Percentiles rank a stretch among this genome's conserved stretches.
Conservation (phyloP, 1,284 basidiomycete genomes). For the Xanthoconium separans region DNA sequence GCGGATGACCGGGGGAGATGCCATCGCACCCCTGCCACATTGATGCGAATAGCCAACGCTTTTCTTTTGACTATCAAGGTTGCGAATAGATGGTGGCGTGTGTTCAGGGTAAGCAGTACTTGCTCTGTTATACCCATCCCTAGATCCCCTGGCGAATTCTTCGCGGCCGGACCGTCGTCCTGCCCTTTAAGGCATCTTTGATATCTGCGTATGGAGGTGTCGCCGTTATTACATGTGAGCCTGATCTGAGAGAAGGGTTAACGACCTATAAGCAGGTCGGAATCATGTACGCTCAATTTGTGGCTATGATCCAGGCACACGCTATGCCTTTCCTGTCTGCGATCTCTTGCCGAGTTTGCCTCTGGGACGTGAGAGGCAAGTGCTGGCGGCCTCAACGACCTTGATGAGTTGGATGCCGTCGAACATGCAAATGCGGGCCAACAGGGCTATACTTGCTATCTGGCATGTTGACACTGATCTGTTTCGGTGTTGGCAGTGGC, state of each 20-base stretch:
- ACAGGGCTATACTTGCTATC: slow-evolving; percentile 20
- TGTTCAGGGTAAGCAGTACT: slow-evolving; percentile 19
- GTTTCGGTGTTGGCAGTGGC: slow-evolving; percentile 9
- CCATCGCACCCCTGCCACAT: slow-evolving; percentile 25
- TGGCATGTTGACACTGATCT: not conserved
- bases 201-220: slow-evolving; percentile 8
- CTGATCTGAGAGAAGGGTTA: slow-evolving; percentile 7
- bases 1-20: slow-evolving; percentile 23
- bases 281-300: slow-evolving; percentile 9
- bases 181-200: slow-evolving; percentile 2
- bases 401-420: slow-evolving; percentile 14
- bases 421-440: not conserved
- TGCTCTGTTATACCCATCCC: slow-evolving; percentile 4
- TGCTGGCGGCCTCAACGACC: not conserved
- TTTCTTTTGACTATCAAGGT: slow-evolving; percentile 22
- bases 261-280: slow-evolving; percentile 4
- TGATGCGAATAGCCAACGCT: slow-evolving; percentile 11
- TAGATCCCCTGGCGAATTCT: slow-evolving; percentile 15
- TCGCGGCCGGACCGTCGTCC: slow-evolving; percentile 13
- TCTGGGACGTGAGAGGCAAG: slow-evolving; percentile 13
- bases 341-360: slow-evolving; percentile 5
- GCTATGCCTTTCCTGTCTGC: slow-evolving; percentile 8
- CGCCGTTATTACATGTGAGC: slow-evolving; percentile 13
- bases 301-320: slow-evolving; percentile 23
- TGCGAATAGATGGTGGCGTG: slow-evolving; percentile 23